These are phyloP conservation scores for Cupressus sempervirens DNA, from an alignment of 75 land plant genomes.

Conservation along the genomic window DNA sequence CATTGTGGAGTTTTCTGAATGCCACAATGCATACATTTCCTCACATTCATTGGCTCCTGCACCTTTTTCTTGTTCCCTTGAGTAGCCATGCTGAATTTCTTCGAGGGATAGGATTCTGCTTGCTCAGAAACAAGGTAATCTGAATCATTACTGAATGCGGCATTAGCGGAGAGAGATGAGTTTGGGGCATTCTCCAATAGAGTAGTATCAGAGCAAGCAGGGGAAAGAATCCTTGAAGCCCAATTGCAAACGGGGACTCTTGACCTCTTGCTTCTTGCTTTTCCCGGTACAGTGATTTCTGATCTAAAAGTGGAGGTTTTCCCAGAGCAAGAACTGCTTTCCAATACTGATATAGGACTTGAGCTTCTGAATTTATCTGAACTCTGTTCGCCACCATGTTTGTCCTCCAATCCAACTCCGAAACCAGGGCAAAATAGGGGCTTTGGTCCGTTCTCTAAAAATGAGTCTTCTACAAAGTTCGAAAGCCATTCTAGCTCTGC, in stretches of 20 bases:
- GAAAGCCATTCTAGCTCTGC: slow-evolving; percentile 76
- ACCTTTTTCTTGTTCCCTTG: slow-evolving; percentile 24
- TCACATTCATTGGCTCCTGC: slow-evolving; percentile 19
- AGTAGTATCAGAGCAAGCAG: slow-evolving; percentile 20
- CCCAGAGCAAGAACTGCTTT: slow-evolving; percentile 37
- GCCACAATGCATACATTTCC: slow-evolving; percentile 79
- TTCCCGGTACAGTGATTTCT: slow-evolving; percentile 11
- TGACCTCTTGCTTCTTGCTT: slow-evolving; percentile 57
- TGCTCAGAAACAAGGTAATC: neutral
- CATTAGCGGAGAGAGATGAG: neutral
- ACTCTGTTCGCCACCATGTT: slow-evolving; percentile 9
- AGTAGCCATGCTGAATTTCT: slow-evolving; percentile 10
- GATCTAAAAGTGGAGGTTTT: slow-evolving; percentile 18
- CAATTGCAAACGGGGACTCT: slow-evolving; percentile 44
- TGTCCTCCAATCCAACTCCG: slow-evolving; percentile 7
- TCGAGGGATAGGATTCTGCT: slow-evolving; percentile 20
- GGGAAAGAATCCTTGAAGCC: slow-evolving; percentile 29
- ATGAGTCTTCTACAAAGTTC: slow-evolving; percentile 62
- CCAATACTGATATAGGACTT: slow-evolving; percentile 71
- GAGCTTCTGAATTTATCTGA: slow-evolving; percentile 35
- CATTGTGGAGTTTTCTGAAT: slow-evolving; percentile 85
- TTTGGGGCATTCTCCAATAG: slow-evolving; percentile 1
- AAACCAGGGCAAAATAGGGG: neutral
- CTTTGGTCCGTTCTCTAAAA: slow-evolving; percentile 21
- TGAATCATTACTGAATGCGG: neutral